Conservation (phyloP, 2,329 filamentous ascomycete genomes). For the Sphaerulina populicola region DNA sequence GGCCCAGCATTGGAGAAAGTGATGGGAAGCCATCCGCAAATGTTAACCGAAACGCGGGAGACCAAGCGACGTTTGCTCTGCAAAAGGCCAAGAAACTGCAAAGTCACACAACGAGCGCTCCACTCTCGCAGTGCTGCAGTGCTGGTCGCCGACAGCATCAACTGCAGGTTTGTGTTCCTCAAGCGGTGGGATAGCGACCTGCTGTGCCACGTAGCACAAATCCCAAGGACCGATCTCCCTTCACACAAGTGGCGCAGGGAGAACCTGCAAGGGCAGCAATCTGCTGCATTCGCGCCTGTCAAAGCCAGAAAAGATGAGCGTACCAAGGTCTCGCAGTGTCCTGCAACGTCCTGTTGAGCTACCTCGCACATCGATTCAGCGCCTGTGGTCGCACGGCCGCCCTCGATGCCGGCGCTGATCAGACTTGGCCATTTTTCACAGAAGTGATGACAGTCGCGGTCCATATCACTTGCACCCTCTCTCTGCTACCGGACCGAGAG, state of each 20-base stretch:
- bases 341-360: conserved; percentile 4
- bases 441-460: conserved; percentile 11
- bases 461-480: conserved; percentile 3
- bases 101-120: not conserved
- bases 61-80: no score
- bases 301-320: conserved; percentile 5
- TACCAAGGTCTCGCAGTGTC: not conserved
- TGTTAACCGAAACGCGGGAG: no score
- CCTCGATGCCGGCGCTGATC: conserved; percentile 8
- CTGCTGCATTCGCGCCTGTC: conserved; percentile 11
- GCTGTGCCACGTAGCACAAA: conserved; percentile 4
- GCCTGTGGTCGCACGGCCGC: conserved; percentile 2
- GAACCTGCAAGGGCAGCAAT: conserved; percentile 5
- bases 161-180: conserved; percentile 3
- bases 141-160: not conserved
- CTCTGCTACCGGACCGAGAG: not conserved
- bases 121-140: not conserved
- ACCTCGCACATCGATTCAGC: not conserved
- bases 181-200: not conserved
- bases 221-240: not conserved
- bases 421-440: conserved; percentile 4
- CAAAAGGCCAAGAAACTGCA: not conserved
- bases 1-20: not conserved
- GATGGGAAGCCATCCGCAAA: no score
- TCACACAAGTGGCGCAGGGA: not conserved